Base-by-base conservation (phyloP, 108 stramenopile species). In the Parietichytrium sp. region DNA sequence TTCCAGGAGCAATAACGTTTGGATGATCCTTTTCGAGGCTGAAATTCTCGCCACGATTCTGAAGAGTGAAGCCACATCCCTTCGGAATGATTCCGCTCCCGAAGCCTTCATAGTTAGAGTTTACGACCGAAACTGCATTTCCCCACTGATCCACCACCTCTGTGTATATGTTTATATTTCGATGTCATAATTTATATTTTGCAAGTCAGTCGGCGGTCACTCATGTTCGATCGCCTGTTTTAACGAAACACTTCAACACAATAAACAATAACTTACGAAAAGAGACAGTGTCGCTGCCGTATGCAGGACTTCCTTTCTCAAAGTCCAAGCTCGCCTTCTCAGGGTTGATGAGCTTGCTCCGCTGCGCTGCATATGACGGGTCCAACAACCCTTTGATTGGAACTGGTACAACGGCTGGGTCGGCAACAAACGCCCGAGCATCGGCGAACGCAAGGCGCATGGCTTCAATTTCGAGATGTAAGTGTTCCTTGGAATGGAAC, bases 1-100 rank as follows among this genome's bases (percentile, higher is more conserved):
- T 96, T 45, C 82, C 29, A 4, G 94, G 93, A 3, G 86, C 96
- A 33, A 95, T 48, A 2, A 52, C 88, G 83, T 98, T 98, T 4
- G 94, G 93, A 83, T 97, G 96, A n/a, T 77, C 78, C 29, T 87
- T 61, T 3, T 92, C 89, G 10, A 96, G 83, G 4, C 49, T 51
- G 52, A 98, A 97, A 29, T 96, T 96, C 54, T 80, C 88, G 16
- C 97, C 97, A 23, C 96, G 88, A 87, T 97, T 98, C 84, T 98
- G 97, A 45, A 97, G 79, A 2, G 96, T 90, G 88, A 98, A 98
- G 8, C 98, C 96, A 54, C 94, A 96, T 3, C 93, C 92, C 15
- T 86, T 23, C 0, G 96, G 98, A 15, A 96, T 94, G 27, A 98
- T 87, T 6, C 96, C 95, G 4, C 94, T 90, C 49, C 98, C 98